Percentiles rank a stretch among this genome's conserved stretches.
phyloP scores from a whole-genome alignment of 78 protist genomes.

The Mastigamoeba balamuthi region DNA sequence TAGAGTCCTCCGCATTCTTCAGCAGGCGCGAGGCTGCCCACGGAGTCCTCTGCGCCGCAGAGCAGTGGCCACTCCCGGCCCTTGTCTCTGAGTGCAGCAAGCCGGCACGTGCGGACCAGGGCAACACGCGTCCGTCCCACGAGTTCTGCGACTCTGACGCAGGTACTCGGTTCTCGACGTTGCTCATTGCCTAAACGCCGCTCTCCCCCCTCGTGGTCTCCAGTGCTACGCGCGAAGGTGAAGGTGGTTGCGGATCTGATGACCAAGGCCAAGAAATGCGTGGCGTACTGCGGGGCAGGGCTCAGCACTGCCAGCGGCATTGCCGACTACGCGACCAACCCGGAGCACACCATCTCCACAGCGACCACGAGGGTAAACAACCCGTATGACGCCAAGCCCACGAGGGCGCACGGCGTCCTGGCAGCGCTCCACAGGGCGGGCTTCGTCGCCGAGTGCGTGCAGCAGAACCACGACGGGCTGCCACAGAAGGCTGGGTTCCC shows the following conservation, averaged over 20 bases:
- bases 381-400: constrained; percentile 7
- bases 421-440: constrained; percentile 6
- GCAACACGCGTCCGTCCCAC: not conserved
- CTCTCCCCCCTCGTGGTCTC: too few species aligned
- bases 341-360: constrained; percentile 7
- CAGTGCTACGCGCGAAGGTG: constrained; percentile 10
- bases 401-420: constrained; percentile 10
- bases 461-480: constrained; percentile 41
- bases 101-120: constrained; percentile 1
- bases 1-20: too few species aligned
- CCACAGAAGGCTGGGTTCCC: constrained; percentile 49
- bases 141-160: constrained; percentile 14
- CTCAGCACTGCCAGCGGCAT: constrained; percentile 18
- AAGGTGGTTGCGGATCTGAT: constrained; percentile 22
- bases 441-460: constrained; percentile 14
- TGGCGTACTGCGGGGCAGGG: constrained; percentile 40
- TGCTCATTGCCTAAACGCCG: too few species aligned
- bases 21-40: too few species aligned
- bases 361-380: not conserved
- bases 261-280: not conserved
- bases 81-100: too few species aligned
- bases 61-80: too few species aligned
- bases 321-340: constrained; percentile 22
- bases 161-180: too few species aligned
- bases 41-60: too few species aligned